These are phyloP conservation scores for Paracoccidioides lutzii DNA, from an alignment of 2,329 filamentous ascomycete species.

Conservation along the genomic window DNA sequence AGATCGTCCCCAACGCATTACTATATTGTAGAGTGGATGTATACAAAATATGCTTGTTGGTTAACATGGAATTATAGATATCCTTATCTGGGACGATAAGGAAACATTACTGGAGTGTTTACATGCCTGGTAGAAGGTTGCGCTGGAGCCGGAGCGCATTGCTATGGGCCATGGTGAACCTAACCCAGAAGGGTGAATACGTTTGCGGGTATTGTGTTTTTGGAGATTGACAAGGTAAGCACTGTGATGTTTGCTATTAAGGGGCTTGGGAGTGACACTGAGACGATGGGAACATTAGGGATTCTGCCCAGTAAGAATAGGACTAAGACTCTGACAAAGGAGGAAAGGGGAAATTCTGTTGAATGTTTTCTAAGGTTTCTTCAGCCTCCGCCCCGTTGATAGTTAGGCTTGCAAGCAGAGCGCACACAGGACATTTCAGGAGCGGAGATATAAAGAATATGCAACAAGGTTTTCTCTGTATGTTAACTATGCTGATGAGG, in stretches of 20 bases:
- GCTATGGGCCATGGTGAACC: conserved; percentile 17
- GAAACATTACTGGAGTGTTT: background rate
- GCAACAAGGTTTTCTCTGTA: background rate
- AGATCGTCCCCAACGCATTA: conserved; percentile 9
- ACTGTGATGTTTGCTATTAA: background rate
- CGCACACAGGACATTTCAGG: too few species aligned
- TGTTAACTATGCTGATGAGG: too few species aligned
- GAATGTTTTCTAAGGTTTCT: background rate
- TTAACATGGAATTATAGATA: conserved; percentile 13
- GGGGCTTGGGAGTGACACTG: background rate
- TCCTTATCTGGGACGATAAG: conserved; percentile 17
- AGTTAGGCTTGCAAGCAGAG: too few species aligned
- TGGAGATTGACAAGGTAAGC: background rate
- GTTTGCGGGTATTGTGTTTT: conserved; percentile 11
- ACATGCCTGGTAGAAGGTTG: background rate
- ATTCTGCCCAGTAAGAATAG: background rate
- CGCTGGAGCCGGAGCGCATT: conserved; percentile 14
- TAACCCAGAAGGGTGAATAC: conserved; percentile 14
- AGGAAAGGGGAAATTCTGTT: background rate
- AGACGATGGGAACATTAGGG: background rate
- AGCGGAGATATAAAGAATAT: too few species aligned
- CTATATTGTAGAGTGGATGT: background rate
- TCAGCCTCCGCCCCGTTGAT: background rate
- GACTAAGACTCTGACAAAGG: background rate
- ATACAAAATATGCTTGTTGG: background rate